Conservation (phyloP, 2,329 filamentous ascomycete species). For the Chrysoporthe austroafricana region DNA sequence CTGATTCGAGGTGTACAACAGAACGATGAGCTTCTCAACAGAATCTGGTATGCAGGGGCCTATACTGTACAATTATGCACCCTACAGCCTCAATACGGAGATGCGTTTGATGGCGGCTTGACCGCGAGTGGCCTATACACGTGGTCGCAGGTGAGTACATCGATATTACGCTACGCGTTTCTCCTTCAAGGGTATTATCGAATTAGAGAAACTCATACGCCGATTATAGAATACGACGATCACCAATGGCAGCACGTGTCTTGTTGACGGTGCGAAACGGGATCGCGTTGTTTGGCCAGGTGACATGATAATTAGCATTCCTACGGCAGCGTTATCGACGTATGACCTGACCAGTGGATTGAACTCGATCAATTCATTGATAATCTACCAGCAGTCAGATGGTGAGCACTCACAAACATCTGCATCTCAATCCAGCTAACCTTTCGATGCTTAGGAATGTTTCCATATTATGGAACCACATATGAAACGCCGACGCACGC, state of each 20-base stretch:
- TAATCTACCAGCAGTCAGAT: constrained; percentile 4
- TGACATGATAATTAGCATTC: constrained; percentile 7
- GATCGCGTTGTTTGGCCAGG: constrained; percentile 48
- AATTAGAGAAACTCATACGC: background rate
- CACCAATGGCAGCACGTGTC: constrained; percentile 35
- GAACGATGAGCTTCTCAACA: constrained; percentile 3
- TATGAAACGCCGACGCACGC: constrained; percentile 29
- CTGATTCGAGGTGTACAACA: background rate
- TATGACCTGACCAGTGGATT: background rate
- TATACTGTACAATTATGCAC: constrained; percentile 37
- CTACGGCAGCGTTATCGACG: background rate
- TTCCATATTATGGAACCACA: constrained; percentile 55
- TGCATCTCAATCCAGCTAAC: background rate
- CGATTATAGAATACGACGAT: constrained; percentile 36
- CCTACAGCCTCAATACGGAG: constrained; percentile 28
- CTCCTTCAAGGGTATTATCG: background rate
- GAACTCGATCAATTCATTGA: constrained; percentile 9
- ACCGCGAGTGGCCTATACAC: background rate
- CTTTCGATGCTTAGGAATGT: constrained; percentile 18
- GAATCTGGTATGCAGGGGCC: constrained; percentile 26
- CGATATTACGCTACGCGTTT: background rate
- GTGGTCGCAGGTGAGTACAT: constrained; percentile 3
- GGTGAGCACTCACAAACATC: background rate
- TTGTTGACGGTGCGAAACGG: constrained; percentile 50
- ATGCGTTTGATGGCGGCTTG: constrained; percentile 7